Evolutionary conservation across 2,329 filamentous ascomycete species (phyloP).

Genomic region (Hymenotorrendiella dingleyae): DNA sequence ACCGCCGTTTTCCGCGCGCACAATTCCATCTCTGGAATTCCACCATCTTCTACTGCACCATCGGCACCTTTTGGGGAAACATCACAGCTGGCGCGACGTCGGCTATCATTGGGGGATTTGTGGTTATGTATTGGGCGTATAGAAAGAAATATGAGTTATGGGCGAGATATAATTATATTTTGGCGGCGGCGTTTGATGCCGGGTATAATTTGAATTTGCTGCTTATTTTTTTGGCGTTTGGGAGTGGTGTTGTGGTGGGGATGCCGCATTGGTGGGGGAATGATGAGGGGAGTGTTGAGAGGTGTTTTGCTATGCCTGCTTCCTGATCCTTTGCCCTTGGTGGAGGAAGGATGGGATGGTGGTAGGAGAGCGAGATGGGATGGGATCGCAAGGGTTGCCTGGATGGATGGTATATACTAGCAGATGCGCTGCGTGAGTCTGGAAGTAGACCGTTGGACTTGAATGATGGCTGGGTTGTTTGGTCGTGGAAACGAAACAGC

Average conservation of each 20-base stretch:
- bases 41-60: conserved; percentile 54
- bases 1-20: conserved; percentile 45
- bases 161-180: conserved; percentile 55
- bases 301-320: conserved; percentile 50
- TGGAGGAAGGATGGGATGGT: no score
- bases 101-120: conserved; percentile 51
- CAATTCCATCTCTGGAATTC: conserved; percentile 52
- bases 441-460: no score
- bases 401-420: no score
- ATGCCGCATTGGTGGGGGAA: conserved; percentile 65
- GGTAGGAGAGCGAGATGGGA: no score
- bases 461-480: no score
- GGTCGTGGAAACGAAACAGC: no score
- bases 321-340: no score
- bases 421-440: no score
- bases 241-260: conserved; percentile 46
- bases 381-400: no score
- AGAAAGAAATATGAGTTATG: conserved; percentile 50
- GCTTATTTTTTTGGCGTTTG: conserved; percentile 55
- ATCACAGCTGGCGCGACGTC: conserved; percentile 54
- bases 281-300: conserved; percentile 46
- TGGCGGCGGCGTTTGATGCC: conserved; percentile 56
- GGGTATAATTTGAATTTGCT: conserved; percentile 58
- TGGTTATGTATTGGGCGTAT: conserved; percentile 55
- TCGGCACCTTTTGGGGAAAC: conserved; percentile 54